A percentile compares a stretch with the other conserved stretches of the same genome.
Conservation (phyloP, 257 asterid genomes). For the Lantana camara region DNA sequence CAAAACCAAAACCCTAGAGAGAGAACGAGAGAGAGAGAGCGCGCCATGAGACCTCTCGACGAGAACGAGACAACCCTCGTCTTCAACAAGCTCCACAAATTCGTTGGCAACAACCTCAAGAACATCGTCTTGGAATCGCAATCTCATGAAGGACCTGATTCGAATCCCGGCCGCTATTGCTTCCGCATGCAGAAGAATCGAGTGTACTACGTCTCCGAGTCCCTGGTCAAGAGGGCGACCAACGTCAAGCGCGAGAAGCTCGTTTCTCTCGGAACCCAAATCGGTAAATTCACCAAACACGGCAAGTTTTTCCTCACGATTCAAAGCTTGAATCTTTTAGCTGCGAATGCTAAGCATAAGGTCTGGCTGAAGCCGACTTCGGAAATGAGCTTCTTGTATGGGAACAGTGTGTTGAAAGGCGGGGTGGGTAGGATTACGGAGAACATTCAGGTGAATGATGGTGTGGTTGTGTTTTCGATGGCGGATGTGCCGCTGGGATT, state of each 20-base stretch:
- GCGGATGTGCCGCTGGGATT: slow-evolving; percentile 85
- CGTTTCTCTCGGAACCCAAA: slow-evolving; percentile 73
- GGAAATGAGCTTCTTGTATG: slow-evolving; percentile 85
- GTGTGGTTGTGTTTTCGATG: slow-evolving; percentile 90
- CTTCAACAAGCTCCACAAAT: slow-evolving; percentile 83
- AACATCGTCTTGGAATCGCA: slow-evolving; percentile 71
- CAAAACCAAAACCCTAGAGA: slow-evolving; percentile 14
- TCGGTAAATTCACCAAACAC: slow-evolving; percentile 75
- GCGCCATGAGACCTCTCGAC: slow-evolving; percentile 74
- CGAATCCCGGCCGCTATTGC: slow-evolving; percentile 72
- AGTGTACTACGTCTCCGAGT: slow-evolving; percentile 82
- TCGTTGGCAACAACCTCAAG: slow-evolving; percentile 78
- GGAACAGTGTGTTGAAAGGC: slow-evolving; percentile 86
- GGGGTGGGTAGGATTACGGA: slow-evolving; percentile 93
- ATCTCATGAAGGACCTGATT: slow-evolving; percentile 84
- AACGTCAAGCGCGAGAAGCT: slow-evolving; percentile 82
- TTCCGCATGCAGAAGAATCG: slow-evolving; percentile 84
- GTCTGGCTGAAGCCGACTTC: slow-evolving; percentile 91
- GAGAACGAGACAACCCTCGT: slow-evolving; percentile 83
- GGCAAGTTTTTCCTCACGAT: slow-evolving; percentile 74
- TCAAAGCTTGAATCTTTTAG: slow-evolving; percentile 62
- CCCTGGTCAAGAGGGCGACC: slow-evolving; percentile 83
- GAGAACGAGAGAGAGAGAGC: neutral
- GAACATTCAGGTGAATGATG: slow-evolving; percentile 73
- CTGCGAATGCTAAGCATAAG: slow-evolving; percentile 82